Evolutionary conservation across 106 monocot genomes (phyloP).

Genomic region (Cymbidium sinense): DNA sequence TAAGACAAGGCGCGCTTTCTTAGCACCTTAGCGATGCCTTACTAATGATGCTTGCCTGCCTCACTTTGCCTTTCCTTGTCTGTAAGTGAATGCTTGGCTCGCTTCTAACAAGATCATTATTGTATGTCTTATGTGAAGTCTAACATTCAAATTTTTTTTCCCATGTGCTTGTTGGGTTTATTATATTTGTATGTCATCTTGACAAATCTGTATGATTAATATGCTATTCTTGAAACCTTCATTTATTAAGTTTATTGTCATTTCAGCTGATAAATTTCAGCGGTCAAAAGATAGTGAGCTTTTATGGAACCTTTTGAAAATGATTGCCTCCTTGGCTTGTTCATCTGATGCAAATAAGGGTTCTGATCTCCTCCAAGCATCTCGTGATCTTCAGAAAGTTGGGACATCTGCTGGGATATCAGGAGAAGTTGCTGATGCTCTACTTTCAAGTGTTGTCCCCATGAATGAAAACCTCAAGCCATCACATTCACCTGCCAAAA

Average conservation of each 20-base stretch:
- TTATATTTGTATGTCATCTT: background rate
- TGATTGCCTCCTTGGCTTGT: slow-evolving; percentile 39
- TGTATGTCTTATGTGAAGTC: background rate
- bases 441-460: slow-evolving; percentile 12
- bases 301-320: slow-evolving; percentile 50
- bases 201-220: background rate
- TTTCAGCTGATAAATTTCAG: slow-evolving; percentile 48
- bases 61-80: no score
- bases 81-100: no score
- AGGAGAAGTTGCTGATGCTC: slow-evolving; percentile 22
- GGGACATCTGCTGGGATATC: slow-evolving; percentile 21
- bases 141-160: background rate
- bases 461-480: slow-evolving; percentile 15
- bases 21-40: no score
- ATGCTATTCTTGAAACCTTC: background rate
- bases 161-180: background rate
- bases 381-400: slow-evolving; percentile 33
- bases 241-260: background rate
- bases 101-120: background rate
- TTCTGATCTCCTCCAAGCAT: slow-evolving; percentile 32
- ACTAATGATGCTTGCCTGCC: no score
- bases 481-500: no score
- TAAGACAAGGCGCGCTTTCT: no score
- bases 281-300: slow-evolving; percentile 43
- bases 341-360: slow-evolving; percentile 34